These are phyloP conservation scores for Teunomyces stri DNA, from an alignment of 805 yeast species.

Conservation along the genomic window DNA sequence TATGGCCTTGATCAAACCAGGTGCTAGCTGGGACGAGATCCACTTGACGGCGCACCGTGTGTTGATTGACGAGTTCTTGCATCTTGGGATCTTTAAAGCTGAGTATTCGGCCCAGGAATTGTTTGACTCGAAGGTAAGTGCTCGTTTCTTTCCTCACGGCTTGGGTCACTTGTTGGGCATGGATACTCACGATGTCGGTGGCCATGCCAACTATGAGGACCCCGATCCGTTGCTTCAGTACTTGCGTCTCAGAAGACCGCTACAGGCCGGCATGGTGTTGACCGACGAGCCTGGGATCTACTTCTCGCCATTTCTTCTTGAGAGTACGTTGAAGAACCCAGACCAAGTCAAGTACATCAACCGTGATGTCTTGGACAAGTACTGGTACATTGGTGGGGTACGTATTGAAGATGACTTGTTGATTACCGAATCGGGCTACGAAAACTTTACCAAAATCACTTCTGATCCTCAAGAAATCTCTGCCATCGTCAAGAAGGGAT, in stretches of 20 bases:
- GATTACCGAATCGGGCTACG: conserved; percentile 73
- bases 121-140: conserved; percentile 65
- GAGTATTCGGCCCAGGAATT: conserved; percentile 61
- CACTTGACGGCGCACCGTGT: conserved; percentile 80
- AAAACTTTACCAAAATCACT: conserved; percentile 78
- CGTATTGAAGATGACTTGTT: conserved; percentile 92
- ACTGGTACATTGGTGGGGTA: conserved; percentile 93
- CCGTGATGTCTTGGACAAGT: conserved; percentile 63
- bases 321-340: conserved; percentile 53
- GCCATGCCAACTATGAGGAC: conserved; percentile 81
- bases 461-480: conserved; percentile 83
- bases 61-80: conserved; percentile 65
- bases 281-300: conserved; percentile 96
- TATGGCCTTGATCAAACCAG: conserved; percentile 74
- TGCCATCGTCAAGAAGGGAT: conserved; percentile 69
- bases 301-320: conserved; percentile 79
- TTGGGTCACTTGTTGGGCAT: conserved; percentile 90
- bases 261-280: conserved; percentile 76
- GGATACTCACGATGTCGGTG: conserved; percentile 97
- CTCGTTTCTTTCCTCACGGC: conserved; percentile 91
- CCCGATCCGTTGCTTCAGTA: conserved; percentile 72
- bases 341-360: conserved; percentile 58
- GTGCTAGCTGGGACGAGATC: conserved; percentile 79
- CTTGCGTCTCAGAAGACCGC: conserved; percentile 73
- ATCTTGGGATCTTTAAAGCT: conserved; percentile 70